Percentiles rank a stretch among this genome's conserved stretches.
phyloP scores from a whole-genome alignment of 2,329 filamentous ascomycete genomes.

The Capronia epimyces region DNA sequence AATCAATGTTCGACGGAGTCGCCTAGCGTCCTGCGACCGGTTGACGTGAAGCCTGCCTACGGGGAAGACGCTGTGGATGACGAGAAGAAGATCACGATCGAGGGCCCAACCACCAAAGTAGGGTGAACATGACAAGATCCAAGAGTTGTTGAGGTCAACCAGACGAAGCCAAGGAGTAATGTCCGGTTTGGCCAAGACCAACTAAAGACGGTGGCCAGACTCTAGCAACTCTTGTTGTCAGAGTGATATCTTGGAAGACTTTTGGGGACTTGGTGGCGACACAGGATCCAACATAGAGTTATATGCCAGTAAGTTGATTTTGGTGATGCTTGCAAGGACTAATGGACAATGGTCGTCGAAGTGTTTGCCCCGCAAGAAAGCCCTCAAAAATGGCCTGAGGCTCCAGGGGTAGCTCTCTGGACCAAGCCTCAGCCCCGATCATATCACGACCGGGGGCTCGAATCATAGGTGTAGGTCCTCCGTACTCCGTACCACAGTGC shows the following conservation, averaged over 20 bases:
- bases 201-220: background rate
- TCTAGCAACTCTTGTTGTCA: background rate
- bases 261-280: background rate
- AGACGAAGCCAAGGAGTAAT: background rate
- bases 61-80: background rate
- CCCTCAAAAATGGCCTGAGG: no score
- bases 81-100: background rate
- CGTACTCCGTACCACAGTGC: no score
- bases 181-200: background rate
- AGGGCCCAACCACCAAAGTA: background rate
- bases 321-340: background rate
- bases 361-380: no score
- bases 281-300: background rate
- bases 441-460: background rate
- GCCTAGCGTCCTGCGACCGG: background rate
- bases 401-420: background rate
- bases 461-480: no score
- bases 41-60: background rate
- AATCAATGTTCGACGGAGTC: background rate
- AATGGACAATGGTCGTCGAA: background rate
- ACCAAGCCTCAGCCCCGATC: background rate
- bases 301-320: background rate
- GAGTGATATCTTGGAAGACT: background rate
- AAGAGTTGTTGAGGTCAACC: background rate
- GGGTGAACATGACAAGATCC: background rate